These are phyloP conservation scores for Sporothrix pallida DNA, from an alignment of 2,329 filamentous ascomycete genomes.

Conservation along the genomic window DNA sequence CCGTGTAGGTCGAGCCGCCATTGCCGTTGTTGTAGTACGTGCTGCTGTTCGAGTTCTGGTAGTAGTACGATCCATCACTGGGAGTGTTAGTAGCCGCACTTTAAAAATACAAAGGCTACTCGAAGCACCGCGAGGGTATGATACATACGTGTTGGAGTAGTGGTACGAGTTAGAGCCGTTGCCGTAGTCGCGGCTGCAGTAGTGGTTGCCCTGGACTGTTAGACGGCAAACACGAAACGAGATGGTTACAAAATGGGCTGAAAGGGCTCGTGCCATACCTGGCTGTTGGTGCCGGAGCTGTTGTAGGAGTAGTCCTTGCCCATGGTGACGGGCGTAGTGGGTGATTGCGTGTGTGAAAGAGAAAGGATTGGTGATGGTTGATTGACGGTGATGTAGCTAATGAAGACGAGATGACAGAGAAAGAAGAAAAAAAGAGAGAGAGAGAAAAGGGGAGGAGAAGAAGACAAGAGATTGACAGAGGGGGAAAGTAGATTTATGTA, in stretches of 20 bases:
- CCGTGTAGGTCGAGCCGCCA: slow-evolving; percentile 65
- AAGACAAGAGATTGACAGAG: too few relatives aligned
- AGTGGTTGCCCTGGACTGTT: slow-evolving; percentile 66
- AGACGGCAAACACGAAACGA: background rate
- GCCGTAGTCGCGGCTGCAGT: slow-evolving; percentile 69
- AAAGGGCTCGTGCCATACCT: slow-evolving; percentile 51
- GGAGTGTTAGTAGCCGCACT: too few relatives aligned
- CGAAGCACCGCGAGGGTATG: too few relatives aligned
- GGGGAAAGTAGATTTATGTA: background rate
- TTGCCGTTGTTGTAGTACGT: slow-evolving; percentile 69
- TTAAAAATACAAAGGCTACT: too few relatives aligned
- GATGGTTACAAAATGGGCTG: too few relatives aligned
- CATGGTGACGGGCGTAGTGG: slow-evolving; percentile 22
- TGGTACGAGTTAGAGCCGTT: slow-evolving; percentile 68
- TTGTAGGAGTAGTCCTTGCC: slow-evolving; percentile 51
- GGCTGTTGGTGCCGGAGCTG: slow-evolving; percentile 65
- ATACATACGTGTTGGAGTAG: slow-evolving; percentile 66
- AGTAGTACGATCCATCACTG: slow-evolving; percentile 72
- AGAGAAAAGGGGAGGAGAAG: background rate
- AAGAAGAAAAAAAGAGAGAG: background rate
- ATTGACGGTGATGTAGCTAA: background rate
- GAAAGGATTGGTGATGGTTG: background rate
- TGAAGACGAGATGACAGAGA: background rate
- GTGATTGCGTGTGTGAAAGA: background rate
- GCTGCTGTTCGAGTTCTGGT: slow-evolving; percentile 70